Conservation (phyloP, 2,329 filamentous ascomycete genomes). For the Cryphonectria radicalis region DNA sequence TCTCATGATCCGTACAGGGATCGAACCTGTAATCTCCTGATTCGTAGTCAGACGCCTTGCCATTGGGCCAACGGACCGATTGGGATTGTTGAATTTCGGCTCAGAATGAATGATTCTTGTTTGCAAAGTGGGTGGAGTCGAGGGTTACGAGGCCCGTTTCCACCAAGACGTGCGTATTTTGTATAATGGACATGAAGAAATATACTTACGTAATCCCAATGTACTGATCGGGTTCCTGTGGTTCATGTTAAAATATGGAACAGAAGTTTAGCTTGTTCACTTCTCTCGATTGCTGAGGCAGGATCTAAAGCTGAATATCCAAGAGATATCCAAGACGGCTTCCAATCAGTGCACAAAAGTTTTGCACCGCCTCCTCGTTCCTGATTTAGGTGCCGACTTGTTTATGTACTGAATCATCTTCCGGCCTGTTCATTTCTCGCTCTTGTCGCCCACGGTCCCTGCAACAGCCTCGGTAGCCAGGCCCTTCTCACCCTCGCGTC, state of each 20-base stretch:
- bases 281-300: neutral
- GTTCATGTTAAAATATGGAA: neutral
- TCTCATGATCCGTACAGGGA: constrained; percentile 37
- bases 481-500: constrained; percentile 16
- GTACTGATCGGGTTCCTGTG: no score
- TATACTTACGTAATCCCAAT: neutral
- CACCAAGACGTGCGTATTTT: neutral
- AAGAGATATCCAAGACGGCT: neutral
- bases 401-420: neutral
- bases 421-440: constrained; percentile 2
- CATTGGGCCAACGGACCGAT: constrained; percentile 36
- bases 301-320: neutral
- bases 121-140: neutral
- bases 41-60: constrained; percentile 45
- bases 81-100: neutral
- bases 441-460: constrained; percentile 10
- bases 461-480: constrained; percentile 17
- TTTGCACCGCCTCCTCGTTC: neutral
- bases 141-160: neutral
- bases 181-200: neutral
- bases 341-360: neutral
- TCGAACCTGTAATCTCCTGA: constrained; percentile 45
- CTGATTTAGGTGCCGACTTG: neutral
- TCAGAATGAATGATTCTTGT: neutral
- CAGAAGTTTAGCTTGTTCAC: neutral